phyloP scores from a whole-genome alignment of 73 alveolate species.

The Paramecium pentaurelia region DNA sequence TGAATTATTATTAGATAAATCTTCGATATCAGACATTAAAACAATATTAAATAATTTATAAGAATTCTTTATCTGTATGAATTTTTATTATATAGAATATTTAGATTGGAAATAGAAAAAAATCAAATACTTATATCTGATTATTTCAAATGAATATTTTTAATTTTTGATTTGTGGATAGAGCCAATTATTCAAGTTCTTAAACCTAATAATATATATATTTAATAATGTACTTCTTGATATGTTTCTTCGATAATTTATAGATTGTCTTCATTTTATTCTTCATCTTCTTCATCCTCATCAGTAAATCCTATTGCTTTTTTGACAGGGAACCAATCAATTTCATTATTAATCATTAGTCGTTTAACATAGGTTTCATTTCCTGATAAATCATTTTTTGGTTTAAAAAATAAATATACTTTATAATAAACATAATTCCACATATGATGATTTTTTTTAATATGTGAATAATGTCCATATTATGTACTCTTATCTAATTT shows the following conservation, averaged over 20 bases:
- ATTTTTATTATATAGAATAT: background rate
- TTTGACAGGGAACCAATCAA: slow-evolving; percentile 43
- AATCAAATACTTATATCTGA: background rate
- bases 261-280: background rate
- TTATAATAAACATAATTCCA: slow-evolving; percentile 59
- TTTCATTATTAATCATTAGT: background rate
- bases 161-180: background rate
- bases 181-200: background rate
- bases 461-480: slow-evolving; percentile 25
- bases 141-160: background rate
- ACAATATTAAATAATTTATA: background rate
- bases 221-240: background rate
- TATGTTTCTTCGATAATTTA: background rate
- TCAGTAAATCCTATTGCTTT: background rate
- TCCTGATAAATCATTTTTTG: slow-evolving; percentile 49
- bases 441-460: slow-evolving; percentile 56
- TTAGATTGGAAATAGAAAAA: background rate
- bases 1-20: background rate
- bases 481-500: slow-evolving; percentile 44
- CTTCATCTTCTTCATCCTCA: slow-evolving; percentile 43
- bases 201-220: background rate
- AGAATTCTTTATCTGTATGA: background rate
- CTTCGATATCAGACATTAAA: background rate
- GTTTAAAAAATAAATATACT: slow-evolving; percentile 49
- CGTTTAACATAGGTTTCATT: slow-evolving; percentile 57